Conservation (phyloP, 257 asterid species). For the Solanum corneliomulleri region DNA sequence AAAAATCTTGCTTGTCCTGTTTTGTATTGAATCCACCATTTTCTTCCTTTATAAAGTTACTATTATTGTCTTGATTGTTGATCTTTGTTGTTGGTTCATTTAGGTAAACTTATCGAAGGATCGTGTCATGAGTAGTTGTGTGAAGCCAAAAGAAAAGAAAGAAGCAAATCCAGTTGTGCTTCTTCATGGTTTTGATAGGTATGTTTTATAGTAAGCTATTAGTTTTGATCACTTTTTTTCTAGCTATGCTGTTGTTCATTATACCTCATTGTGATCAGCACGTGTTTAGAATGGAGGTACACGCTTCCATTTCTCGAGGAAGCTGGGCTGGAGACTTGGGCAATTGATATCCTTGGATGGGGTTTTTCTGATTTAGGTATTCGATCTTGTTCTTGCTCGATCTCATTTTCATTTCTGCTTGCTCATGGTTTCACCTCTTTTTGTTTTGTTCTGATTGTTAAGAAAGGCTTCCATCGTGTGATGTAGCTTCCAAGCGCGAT, state of each 20-base stretch:
- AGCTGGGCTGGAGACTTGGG: constrained; percentile 82
- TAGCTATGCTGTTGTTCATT: constrained; percentile 21
- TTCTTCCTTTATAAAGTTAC: background rate
- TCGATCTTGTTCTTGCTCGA: background rate
- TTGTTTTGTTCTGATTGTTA: constrained; percentile 1
- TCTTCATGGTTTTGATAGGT: constrained; percentile 98
- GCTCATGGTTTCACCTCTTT: background rate
- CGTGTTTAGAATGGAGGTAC: constrained; percentile 93
- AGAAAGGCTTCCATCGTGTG: constrained; percentile 62
- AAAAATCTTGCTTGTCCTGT: background rate
- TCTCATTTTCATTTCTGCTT: background rate
- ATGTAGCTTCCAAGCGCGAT: constrained; percentile 75
- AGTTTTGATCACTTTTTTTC: background rate
- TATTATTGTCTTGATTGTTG: background rate
- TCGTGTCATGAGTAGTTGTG: constrained; percentile 72
- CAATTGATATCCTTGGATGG: constrained; percentile 89
- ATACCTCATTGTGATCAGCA: constrained; percentile 52
- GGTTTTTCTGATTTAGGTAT: constrained; percentile 86
- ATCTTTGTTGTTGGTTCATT: background rate
- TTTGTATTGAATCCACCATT: background rate
- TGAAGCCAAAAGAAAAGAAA: constrained; percentile 39
- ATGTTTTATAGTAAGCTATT: constrained; percentile 5
- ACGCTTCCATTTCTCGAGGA: constrained; percentile 79
- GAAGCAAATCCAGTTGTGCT: constrained; percentile 56
- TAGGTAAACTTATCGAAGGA: constrained; percentile 45